phyloP scores from a whole-genome alignment of 2,329 filamentous ascomycete genomes.

The Sporothrix luriei region DNA sequence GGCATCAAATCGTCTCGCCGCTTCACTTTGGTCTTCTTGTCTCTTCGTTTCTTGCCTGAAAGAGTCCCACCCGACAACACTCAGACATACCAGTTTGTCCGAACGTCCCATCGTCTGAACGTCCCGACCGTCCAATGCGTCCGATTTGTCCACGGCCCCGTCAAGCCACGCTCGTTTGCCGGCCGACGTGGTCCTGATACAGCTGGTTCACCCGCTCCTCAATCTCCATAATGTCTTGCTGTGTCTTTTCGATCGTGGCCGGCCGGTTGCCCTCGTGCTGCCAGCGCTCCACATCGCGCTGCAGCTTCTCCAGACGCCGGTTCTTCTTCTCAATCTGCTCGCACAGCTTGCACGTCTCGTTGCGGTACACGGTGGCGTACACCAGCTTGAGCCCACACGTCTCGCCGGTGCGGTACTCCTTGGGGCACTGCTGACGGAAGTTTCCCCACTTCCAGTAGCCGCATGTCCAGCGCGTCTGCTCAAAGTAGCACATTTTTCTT shows the following conservation, averaged over 20 bases:
- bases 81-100: slow-evolving; percentile 14
- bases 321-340: slow-evolving; percentile 86
- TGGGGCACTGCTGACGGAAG: slow-evolving; percentile 89
- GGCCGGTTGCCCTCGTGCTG: slow-evolving; percentile 70
- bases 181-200: slow-evolving; percentile 45
- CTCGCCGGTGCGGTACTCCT: slow-evolving; percentile 93
- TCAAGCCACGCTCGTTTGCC: slow-evolving; percentile 48
- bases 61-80: background rate
- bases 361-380: slow-evolving; percentile 67
- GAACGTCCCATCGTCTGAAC: background rate
- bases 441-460: slow-evolving; percentile 94
- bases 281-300: slow-evolving; percentile 76
- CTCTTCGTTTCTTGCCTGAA: background rate
- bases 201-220: slow-evolving; percentile 60
- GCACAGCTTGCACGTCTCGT: slow-evolving; percentile 77
- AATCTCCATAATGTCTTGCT: slow-evolving; percentile 69
- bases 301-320: slow-evolving; percentile 73
- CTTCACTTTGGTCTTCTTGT: background rate
- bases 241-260: slow-evolving; percentile 72
- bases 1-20: slow-evolving; percentile 1
- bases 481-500: slow-evolving; percentile 82
- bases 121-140: background rate
- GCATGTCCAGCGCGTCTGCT: slow-evolving; percentile 81
- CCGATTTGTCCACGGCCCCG: background rate
- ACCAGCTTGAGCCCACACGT: slow-evolving; percentile 93